Conservation (phyloP, 2,329 filamentous ascomycete species). For the Aspergillus awamori region DNA sequence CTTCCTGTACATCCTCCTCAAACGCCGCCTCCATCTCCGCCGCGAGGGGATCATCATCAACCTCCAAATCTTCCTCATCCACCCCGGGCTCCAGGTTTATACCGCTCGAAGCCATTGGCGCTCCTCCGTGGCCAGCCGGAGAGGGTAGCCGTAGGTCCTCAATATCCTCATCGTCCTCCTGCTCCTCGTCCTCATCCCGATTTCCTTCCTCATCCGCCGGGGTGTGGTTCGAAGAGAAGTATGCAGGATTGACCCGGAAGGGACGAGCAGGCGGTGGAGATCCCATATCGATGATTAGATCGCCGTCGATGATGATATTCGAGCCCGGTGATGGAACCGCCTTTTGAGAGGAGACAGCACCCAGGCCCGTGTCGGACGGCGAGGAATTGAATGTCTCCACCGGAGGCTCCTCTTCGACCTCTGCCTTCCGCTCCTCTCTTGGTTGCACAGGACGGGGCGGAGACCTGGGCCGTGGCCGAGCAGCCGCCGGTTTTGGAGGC, state of each 20-base stretch:
- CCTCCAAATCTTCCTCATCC: constrained; percentile 34
- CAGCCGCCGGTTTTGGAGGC: constrained; percentile 16
- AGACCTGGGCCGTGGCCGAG: constrained; percentile 29
- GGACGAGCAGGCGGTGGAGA: constrained; percentile 47
- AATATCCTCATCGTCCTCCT: constrained; percentile 46
- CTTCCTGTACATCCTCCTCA: constrained; percentile 45
- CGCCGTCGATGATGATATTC: constrained; percentile 52
- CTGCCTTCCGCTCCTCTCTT: constrained; percentile 1
- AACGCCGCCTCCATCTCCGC: constrained; percentile 62
- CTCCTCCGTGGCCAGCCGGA: constrained; percentile 32
- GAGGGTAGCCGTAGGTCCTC: constrained; percentile 43
- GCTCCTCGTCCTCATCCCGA: constrained; percentile 28
- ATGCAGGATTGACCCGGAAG: constrained; percentile 44
- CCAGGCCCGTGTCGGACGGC: constrained; percentile 37
- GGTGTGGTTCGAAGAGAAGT: constrained; percentile 48
- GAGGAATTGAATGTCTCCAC: constrained; percentile 31
- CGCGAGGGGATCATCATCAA: constrained; percentile 57
- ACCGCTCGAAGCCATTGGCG: constrained; percentile 18
- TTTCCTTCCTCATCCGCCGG: constrained; percentile 39
- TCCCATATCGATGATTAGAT: constrained; percentile 54
- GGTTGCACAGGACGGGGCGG: constrained; percentile 21
- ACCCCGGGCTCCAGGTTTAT: constrained; percentile 13
- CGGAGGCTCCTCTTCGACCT: constrained; percentile 24
- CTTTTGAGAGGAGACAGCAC: constrained; percentile 34
- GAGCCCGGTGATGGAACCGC: constrained; percentile 38